Conservation (phyloP, 257 asterid genomes). For the Gardenia jasminoides region DNA sequence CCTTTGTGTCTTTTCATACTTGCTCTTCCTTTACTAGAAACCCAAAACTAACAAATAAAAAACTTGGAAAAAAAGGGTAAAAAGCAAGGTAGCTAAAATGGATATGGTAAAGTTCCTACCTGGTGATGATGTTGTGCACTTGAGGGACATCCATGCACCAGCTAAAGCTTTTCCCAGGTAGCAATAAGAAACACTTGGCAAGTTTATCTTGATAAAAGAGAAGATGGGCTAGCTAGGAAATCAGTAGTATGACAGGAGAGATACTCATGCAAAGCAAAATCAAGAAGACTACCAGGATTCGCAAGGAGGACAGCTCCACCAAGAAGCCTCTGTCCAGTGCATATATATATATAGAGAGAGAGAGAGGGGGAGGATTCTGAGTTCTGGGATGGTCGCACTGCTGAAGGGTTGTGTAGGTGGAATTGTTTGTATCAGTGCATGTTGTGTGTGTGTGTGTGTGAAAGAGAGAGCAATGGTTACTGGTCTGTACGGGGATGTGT, state of each 20-base stretch:
- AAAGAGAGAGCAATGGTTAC: slow-evolving; percentile 32
- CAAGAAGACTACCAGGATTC: no score
- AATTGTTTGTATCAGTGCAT: neutral
- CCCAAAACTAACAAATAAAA: neutral
- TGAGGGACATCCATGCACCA: slow-evolving; percentile 64
- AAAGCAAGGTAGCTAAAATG: neutral
- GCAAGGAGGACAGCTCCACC: neutral
- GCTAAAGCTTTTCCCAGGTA: neutral
- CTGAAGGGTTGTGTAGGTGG: neutral
- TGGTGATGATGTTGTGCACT: slow-evolving; percentile 52
- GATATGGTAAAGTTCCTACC: slow-evolving; percentile 29
- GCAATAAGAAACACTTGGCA: neutral
- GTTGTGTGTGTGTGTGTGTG: slow-evolving; percentile 16
- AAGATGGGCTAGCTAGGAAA: neutral
- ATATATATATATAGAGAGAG: slow-evolving; percentile 28
- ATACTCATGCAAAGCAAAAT: slow-evolving; percentile 20
- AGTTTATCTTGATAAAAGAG: neutral
- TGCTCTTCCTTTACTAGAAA: neutral
- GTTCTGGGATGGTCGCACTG: neutral
- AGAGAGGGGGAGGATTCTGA: no score
- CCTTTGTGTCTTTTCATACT: neutral
- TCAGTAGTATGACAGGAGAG: slow-evolving; percentile 1
- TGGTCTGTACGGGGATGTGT: slow-evolving; percentile 35
- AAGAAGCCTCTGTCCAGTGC: slow-evolving; percentile 14
- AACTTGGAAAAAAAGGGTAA: neutral